Evolutionary conservation across 192 early-diverging fungal genomes (phyloP).

Genomic region (Chytriomyces hyalinus): DNA sequence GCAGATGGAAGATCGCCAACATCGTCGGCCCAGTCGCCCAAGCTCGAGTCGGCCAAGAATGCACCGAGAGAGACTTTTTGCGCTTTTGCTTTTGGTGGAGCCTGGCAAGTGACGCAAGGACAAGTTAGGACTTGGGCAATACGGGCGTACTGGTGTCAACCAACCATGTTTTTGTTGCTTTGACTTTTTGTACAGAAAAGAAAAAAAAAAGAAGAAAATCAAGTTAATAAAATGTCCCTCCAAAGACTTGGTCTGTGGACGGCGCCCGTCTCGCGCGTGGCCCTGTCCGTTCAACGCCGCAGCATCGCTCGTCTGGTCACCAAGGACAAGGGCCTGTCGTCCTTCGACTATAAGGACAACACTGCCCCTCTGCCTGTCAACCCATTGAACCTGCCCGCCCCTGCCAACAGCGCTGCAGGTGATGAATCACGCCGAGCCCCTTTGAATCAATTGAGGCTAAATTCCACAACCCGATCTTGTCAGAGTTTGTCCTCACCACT

Average conservation of each 20-base stretch:
- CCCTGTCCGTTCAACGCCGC: constrained; percentile 13
- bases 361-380: constrained; percentile 45
- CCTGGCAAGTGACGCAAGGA: neutral
- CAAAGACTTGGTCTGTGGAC: neutral
- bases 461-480: neutral
- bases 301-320: constrained; percentile 35
- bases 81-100: constrained; percentile 70
- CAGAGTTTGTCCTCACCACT: constrained; percentile 78
- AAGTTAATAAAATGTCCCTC: neutral
- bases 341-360: constrained; percentile 42
- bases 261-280: neutral
- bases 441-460: neutral
- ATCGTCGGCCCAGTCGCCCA: constrained; percentile 91
- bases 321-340: constrained; percentile 42
- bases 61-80: constrained; percentile 86
- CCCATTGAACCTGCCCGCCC: constrained; percentile 55
- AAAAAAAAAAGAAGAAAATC: constrained; percentile 11
- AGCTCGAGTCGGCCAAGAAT: constrained; percentile 71
- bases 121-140: neutral
- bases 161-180: constrained; percentile 7
- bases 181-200: neutral
- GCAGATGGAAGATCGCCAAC: constrained; percentile 85
- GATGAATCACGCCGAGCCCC: neutral
- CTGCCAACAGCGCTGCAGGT: constrained; percentile 57
- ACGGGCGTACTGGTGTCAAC: neutral